Base-by-base conservation (phyloP, 2,329 filamentous ascomycete genomes). In the Cladosporium sp. region DNA sequence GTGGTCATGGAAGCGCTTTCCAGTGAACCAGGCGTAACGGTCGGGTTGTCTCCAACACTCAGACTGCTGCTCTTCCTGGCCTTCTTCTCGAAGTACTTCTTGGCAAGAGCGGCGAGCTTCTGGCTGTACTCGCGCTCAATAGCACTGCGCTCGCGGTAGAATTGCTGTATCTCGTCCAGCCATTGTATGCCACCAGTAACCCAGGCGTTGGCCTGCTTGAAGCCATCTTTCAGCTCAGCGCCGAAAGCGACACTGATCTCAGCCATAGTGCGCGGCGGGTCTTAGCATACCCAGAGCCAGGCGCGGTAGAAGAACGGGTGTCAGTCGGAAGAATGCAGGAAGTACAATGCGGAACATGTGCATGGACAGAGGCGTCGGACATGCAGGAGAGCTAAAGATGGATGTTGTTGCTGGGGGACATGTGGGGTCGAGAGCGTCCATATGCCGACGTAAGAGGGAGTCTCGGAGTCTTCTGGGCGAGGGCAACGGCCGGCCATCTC, bases 41-140 rank as follows among this genome's bases (percentile, higher is more conserved):
- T 85, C 38, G 94, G 94, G 22, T 87, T 94, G 69, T 99, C 94
- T 69, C 94, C 94, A 55, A 97, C 94, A 72, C 92, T 97, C 67
- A 99, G 75, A 68, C 82, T 88, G 66, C 91, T 88, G 43, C 88
- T 88, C 78, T 94, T 97, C 76, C 88, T 92, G 49, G 90, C 86
- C 80, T 97, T 99, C 80, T 95, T 95, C 70, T 99, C 95, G 71
- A 91, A 94, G 79, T 97, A 97, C 74, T 94, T 97, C 80, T 94
- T 96, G 58, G 93, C 94, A 52, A 99, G 80, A 2, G 86, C 86
- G 66, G 85, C 89, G 64, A 99, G 85, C 76, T 93, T 97, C 64
- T 88, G 83, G 68, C 90, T 89, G 74, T 99, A 97, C 74, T 99
- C 95, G 77, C 96, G 97, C 78, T 99, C 94, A 73, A 99, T 96